Evolutionary conservation across 345 rosid genomes (phyloP), one percentile per base, ranked within the genome.

Genomic region (Pugionium dolabratum): DNA sequence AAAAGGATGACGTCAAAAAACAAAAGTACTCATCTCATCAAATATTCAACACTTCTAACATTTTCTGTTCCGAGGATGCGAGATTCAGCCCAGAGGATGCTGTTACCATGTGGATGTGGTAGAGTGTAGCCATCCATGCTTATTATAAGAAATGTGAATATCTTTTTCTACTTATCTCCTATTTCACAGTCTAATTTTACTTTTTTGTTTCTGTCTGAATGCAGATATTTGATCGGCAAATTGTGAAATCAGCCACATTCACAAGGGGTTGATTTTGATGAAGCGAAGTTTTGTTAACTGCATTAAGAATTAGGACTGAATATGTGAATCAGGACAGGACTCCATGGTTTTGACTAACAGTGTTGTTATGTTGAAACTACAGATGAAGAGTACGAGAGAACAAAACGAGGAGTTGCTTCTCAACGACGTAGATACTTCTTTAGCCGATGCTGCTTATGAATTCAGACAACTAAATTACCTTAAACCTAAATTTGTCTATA

Each of bases 361-460:
- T 44, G 28, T 29, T 61, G 55, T 55, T 59, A 6, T 59, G 31
- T 44, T 65, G 43, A 32, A 28, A 46, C 45, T 55, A 30, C 89
- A 87, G 98, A 66, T 58, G 97, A 90, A 77, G 94, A 93, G 50
- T 90, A 86, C 30, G 85, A 79, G 76, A 87, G 98, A 93, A 58
- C 96, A 93, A 71, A 90, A 90, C 6, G 98, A 93, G 72, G 98
- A 93, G 45, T 69, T 93, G 74, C 97, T 97, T 74, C 80, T 93
- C 40, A 93, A 93, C 43, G 97, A 87, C 70, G 86, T 93, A 0
- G 94, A 90, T 68, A 93, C 98, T 43, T 80, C 91, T 18, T 80
- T 90, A 2, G 98, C 96, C 2, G 97, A 93, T 70, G 87, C 78
- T 51, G 91, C 97, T n/a, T 87, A 93, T 62, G 80, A 74, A 34